Conservation (phyloP, 106 monocot species). For the Agapanthus africanus region DNA sequence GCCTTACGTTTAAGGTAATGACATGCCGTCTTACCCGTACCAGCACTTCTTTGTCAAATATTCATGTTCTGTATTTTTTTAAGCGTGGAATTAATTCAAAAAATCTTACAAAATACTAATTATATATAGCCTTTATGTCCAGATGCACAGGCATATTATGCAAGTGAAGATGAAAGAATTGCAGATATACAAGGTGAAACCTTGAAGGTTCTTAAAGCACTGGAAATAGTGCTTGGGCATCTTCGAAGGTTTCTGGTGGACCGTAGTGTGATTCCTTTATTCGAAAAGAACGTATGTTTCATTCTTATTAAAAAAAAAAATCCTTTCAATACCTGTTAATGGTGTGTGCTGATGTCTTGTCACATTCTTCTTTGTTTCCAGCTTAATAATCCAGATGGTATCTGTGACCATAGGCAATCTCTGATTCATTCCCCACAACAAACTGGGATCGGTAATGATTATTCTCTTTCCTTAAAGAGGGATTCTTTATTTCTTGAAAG, state of each 20-base stretch:
- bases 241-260: slow-evolving; percentile 78
- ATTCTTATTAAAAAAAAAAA: neutral
- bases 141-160: slow-evolving; percentile 65
- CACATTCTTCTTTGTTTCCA: neutral
- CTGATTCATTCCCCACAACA: slow-evolving; percentile 5
- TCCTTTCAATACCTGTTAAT: neutral
- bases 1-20: too few relatives aligned
- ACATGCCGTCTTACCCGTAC: too few relatives aligned
- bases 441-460: neutral
- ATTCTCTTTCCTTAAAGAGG: neutral
- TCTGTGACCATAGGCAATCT: slow-evolving; percentile 33
- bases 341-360: neutral
- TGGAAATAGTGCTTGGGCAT: slow-evolving; percentile 49
- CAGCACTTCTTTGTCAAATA: too few relatives aligned
- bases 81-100: neutral
- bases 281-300: slow-evolving; percentile 52
- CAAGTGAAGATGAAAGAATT: slow-evolving; percentile 47
- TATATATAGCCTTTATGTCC: neutral
- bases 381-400: slow-evolving; percentile 17
- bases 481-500: slow-evolving; percentile 49
- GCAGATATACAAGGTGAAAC: slow-evolving; percentile 74
- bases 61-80: too few relatives aligned
- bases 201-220: slow-evolving; percentile 57
- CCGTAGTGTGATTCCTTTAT: slow-evolving; percentile 65
- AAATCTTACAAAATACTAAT: neutral